Conservation (phyloP, 306 rosid genomes). For the Delonix regia region DNA sequence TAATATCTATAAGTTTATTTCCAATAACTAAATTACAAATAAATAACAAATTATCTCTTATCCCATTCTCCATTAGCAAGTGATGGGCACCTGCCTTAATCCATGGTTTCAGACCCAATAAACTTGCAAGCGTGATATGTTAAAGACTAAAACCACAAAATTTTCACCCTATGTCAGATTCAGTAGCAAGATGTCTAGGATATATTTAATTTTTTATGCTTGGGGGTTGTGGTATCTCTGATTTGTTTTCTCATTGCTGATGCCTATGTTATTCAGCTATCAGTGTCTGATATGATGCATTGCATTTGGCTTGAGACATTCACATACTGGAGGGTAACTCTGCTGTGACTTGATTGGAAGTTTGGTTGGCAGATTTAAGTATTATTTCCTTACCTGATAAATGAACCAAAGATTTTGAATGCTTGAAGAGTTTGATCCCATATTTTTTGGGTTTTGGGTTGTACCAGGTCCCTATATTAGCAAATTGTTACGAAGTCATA, state of each 20-base stretch:
- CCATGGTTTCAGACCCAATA: neutral
- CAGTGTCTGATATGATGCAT: neutral
- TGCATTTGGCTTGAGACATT: neutral
- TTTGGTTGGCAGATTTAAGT: neutral
- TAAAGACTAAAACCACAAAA: neutral
- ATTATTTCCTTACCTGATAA: neutral
- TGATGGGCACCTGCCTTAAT: neutral
- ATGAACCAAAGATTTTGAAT: slow-evolving; percentile 2
- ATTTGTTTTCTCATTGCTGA: neutral
- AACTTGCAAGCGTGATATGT: neutral
- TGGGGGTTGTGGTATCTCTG: too few relatives aligned
- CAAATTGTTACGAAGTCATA: slow-evolving; percentile 15
- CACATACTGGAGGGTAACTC: neutral
- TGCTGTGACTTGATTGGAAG: neutral
- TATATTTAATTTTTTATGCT: neutral
- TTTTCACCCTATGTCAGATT: neutral
- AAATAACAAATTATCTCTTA: too few relatives aligned
- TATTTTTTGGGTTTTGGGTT: slow-evolving; percentile 20
- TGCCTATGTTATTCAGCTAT: neutral
- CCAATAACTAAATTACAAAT: too few relatives aligned
- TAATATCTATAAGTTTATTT: too few relatives aligned
- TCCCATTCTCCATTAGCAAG: too few relatives aligned
- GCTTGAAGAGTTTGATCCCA: slow-evolving; percentile 19
- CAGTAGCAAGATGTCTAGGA: neutral
- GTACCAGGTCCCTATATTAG: slow-evolving; percentile 8